Conservation (phyloP, 1,284 basidiomycete species). For the Hemileia vastatrix region DNA sequence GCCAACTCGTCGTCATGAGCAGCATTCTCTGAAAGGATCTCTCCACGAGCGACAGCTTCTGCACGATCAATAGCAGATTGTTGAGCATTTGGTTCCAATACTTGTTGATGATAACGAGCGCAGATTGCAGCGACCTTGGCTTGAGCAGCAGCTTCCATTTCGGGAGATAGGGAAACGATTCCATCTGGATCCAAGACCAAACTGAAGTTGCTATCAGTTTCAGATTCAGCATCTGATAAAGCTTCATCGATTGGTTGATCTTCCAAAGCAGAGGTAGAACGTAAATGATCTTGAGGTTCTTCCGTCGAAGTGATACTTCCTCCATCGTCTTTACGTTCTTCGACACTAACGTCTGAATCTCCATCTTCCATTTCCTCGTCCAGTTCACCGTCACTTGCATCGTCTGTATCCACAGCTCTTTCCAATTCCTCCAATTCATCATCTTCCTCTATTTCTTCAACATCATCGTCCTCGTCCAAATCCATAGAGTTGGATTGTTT, state of each 20-base stretch:
- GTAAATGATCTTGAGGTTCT: neutral
- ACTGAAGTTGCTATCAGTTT: neutral
- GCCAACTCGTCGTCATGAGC: slow-evolving; percentile 42
- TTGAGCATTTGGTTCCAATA: slow-evolving; percentile 32
- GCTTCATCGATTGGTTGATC: neutral
- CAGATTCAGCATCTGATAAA: neutral
- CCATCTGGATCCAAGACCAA: slow-evolving; percentile 35
- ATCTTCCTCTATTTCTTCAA: slow-evolving; percentile 20
- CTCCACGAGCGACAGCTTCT: slow-evolving; percentile 32
- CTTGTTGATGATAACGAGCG: slow-evolving; percentile 32
- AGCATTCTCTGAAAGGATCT: slow-evolving; percentile 33
- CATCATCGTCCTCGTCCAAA: slow-evolving; percentile 7
- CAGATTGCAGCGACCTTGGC: slow-evolving; percentile 35
- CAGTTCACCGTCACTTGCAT: neutral
- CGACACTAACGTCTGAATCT: neutral
- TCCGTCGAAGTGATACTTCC: neutral
- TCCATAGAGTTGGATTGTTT: neutral
- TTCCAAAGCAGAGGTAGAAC: neutral
- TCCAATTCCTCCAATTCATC: too few relatives aligned
- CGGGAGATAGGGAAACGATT: slow-evolving; percentile 37
- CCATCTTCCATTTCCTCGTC: neutral
- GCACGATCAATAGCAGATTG: slow-evolving; percentile 31
- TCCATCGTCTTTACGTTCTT: neutral
- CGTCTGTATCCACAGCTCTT: slow-evolving; percentile 1
- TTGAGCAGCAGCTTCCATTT: slow-evolving; percentile 36